Evolutionary conservation across 179 eudicot genomes (phyloP), one percentile per base, ranked within the genome.

Genomic region (Beta macrorhiza): DNA sequence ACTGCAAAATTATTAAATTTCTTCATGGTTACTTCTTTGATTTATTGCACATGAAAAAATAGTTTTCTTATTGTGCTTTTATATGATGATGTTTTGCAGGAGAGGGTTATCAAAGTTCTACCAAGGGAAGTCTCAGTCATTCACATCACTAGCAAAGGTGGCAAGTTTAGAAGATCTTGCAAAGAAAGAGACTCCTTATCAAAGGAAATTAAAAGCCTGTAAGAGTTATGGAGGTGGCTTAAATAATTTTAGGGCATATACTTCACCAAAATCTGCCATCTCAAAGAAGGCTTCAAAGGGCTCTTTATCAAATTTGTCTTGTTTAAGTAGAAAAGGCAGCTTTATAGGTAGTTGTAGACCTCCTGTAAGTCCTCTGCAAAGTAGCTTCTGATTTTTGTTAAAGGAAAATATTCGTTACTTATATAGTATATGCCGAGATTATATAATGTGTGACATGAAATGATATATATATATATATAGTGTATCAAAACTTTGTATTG

Each of bases 171-270:
- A 85, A 78, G 88, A 86, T 72, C 87, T 90, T 22, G 85, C 86
- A 44, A 90, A 90, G 87, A 90, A 88, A 79, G 87, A 79, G 25
- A 85, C 71, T 52, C 83, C 83, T 32, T 82, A 81, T 63, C 88
- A 84, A 82, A 88, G 79, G 68, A 90, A 76, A 67, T 72, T 87
- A 17, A 88, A 90, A 81, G 86, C 87, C 14, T 87, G 85, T 76
- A 88, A 79, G 51, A 90, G 92, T 81, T 85, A 83, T 82, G 89
- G 78, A 74, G 87, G 87, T 58, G 90, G 89, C 13, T 70, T 85
- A 53, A 87, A 87, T 75, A 78, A 71, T 74, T 88, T 65, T 57
- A 89, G 49, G 65, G 83, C 86, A 22, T 72, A 61, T 73, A 82
- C 85, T 53, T 84, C 57, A 42, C 88, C 92, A 8, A 90, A 87